Conservation (phyloP, 108 stramenopile genomes). For the Epipyxis sp. region DNA sequence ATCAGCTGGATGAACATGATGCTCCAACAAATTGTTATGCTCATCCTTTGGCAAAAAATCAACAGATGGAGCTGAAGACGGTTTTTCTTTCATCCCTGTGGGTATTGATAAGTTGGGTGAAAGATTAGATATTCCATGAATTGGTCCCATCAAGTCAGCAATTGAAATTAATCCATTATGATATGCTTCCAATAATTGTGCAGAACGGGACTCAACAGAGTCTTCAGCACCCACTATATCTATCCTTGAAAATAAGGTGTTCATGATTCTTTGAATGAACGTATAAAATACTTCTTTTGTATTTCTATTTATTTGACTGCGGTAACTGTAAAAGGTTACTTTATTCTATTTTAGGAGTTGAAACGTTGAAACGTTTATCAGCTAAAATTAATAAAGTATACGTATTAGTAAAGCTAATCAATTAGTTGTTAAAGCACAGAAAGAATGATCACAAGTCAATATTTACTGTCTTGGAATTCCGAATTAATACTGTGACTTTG, state of each 20-base stretch:
- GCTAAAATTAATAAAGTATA: no score
- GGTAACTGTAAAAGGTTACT: no score
- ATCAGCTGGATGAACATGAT: conserved; percentile 6
- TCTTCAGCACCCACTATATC: not conserved
- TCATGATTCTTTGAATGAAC: no score
- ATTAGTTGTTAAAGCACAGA: no score
- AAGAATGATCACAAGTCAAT: no score
- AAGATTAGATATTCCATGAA: not conserved
- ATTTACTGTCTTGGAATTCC: no score
- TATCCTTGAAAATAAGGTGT: not conserved
- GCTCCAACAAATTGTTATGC: not conserved
- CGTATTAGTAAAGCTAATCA: no score
- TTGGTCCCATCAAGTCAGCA: conserved; percentile 16
- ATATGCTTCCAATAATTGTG: not conserved
- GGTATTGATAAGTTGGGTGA: not conserved
- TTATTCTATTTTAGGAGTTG: no score
- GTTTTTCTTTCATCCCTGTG: not conserved
- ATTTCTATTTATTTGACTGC: no score
- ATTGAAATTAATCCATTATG: not conserved
- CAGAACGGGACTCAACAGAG: not conserved
- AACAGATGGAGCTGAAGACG: not conserved
- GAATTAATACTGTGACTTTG: no score
- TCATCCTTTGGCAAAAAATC: conserved; percentile 12
- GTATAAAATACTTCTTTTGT: no score
- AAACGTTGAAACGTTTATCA: no score